These are phyloP conservation scores for Pseudoperonospora humuli DNA, from an alignment of 352 stramenopile genomes.

Conservation along the genomic window DNA sequence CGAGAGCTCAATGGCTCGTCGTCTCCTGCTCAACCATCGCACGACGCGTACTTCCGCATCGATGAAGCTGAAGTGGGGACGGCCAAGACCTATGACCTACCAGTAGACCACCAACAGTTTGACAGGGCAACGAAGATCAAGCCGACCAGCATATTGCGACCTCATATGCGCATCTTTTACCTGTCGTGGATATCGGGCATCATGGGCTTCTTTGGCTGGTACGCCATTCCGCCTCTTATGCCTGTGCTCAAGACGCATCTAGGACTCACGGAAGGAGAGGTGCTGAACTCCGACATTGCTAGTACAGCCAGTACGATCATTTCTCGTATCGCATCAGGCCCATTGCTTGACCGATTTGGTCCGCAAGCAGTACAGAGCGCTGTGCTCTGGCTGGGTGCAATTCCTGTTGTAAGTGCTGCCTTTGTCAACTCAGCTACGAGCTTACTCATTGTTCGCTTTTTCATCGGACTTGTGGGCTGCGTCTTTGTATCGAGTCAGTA, in stretches of 20 bases:
- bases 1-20: too few relatives aligned
- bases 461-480: slow-evolving; percentile 92
- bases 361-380: slow-evolving; percentile 74
- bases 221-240: slow-evolving; percentile 92
- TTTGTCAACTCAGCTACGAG: slow-evolving; percentile 75
- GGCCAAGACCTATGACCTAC: slow-evolving; percentile 55
- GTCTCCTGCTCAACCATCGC: too few relatives aligned
- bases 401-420: slow-evolving; percentile 80
- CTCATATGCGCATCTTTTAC: slow-evolving; percentile 94
- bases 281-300: slow-evolving; percentile 90
- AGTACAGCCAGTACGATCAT: slow-evolving; percentile 89
- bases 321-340: slow-evolving; percentile 87
- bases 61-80: too few relatives aligned
- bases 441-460: slow-evolving; percentile 88
- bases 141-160: slow-evolving; percentile 66
- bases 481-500: slow-evolving; percentile 93
- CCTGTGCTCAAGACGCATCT: slow-evolving; percentile 85
- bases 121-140: slow-evolving; percentile 74
- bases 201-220: slow-evolving; percentile 92
- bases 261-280: slow-evolving; percentile 77
- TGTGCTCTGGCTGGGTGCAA: slow-evolving; percentile 76
- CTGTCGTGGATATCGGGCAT: slow-evolving; percentile 89
- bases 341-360: slow-evolving; percentile 90
- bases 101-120: slow-evolving; percentile 47
- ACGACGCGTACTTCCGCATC: too few relatives aligned